These are phyloP conservation scores for Maudiozyma bulderi DNA, from an alignment of 805 yeast species.

Conservation along the genomic window DNA sequence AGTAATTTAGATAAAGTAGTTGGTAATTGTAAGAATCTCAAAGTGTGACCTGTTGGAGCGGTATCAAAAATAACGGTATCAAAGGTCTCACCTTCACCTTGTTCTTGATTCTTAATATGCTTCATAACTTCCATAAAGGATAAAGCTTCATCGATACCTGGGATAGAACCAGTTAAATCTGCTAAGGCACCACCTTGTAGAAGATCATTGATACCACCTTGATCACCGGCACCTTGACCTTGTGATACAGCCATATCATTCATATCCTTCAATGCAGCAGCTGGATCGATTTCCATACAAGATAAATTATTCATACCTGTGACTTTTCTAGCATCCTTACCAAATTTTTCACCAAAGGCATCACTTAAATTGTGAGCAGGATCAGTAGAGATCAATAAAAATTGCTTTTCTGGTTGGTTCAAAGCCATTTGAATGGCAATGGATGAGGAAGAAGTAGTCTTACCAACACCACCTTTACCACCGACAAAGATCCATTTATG, in stretches of 20 bases:
- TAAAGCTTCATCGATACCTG: constrained; percentile 97
- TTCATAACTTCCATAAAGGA: constrained; percentile 97
- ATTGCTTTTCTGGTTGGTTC: constrained; percentile 68
- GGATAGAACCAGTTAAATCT: constrained; percentile 89
- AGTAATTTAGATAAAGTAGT: constrained; percentile 81
- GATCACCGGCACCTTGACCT: constrained; percentile 33
- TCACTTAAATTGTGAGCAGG: constrained; percentile 98
- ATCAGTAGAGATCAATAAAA: constrained; percentile 87
- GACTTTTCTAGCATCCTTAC: constrained; percentile 91
- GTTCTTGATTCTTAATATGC: constrained; percentile 75
- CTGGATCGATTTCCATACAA: constrained; percentile 98
- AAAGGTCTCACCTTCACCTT: constrained; percentile 38
- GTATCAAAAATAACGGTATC: constrained; percentile 94
- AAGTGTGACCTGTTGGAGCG: constrained; percentile 99
- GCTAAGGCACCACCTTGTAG: constrained; percentile 37
- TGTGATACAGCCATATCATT: constrained; percentile 38
- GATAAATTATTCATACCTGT: constrained; percentile 81
- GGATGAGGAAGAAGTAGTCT: constrained; percentile 94
- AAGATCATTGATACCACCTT: constrained; percentile 25
- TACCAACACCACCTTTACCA: constrained; percentile 99
- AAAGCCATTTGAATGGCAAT: constrained; percentile 89
- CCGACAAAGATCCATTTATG: constrained; percentile 97
- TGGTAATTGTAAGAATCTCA: constrained; percentile 90
- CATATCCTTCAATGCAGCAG: constrained; percentile 85
- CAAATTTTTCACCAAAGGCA: constrained; percentile 96